Conservation (phyloP, 257 asterid species). For the Marsdenia floribunda region DNA sequence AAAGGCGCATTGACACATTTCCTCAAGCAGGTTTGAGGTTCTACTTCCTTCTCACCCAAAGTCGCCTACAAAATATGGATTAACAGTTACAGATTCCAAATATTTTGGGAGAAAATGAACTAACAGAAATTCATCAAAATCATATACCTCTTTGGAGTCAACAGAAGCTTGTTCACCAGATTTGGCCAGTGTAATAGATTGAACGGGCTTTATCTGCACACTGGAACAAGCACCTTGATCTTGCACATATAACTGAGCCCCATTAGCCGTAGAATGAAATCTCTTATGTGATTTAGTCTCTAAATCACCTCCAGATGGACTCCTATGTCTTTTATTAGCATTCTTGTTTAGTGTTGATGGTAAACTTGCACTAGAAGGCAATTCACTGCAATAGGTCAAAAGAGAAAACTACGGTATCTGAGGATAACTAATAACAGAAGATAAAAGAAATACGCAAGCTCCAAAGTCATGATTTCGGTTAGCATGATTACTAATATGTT, state of each 20-base stretch:
- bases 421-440: constrained; percentile 9
- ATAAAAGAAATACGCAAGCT: neutral
- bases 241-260: constrained; percentile 26
- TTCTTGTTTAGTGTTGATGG: constrained; percentile 31
- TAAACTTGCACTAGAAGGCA: constrained; percentile 33
- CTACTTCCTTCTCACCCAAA: constrained; percentile 25
- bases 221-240: constrained; percentile 27
- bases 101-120: neutral
- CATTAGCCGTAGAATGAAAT: constrained; percentile 31
- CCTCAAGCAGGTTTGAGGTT: constrained; percentile 59
- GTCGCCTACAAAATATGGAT: constrained; percentile 34
- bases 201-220: constrained; percentile 21
- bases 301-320: constrained; percentile 33
- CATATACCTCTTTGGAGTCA: constrained; percentile 42
- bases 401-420: constrained; percentile 20
- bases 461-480: neutral
- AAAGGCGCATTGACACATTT: constrained; percentile 49
- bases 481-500: neutral
- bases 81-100: neutral
- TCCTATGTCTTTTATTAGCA: constrained; percentile 31
- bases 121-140: neutral
- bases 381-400: constrained; percentile 36
- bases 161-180: constrained; percentile 24
- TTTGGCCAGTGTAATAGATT: constrained; percentile 16
- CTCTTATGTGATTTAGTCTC: constrained; percentile 42